phyloP scores from a whole-genome alignment of 495 filamentous ascomycete species.

The Talaromyces trachyspermus region DNA sequence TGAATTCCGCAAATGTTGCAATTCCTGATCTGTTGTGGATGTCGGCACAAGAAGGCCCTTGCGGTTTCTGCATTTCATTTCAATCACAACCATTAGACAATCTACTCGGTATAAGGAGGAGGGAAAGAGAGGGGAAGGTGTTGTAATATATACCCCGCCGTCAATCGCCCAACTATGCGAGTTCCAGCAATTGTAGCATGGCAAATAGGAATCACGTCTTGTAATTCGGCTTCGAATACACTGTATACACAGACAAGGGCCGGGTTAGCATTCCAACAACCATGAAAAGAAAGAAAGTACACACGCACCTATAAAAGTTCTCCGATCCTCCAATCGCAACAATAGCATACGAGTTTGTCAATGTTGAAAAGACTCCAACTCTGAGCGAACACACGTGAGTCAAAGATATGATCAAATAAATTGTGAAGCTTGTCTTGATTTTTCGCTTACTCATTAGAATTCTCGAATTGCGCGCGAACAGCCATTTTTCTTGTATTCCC shows the following conservation, averaged over 20 bases:
- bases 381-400: constrained; percentile 33
- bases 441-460: constrained; percentile 87
- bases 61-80: constrained; percentile 57
- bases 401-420: neutral
- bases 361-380: constrained; percentile 90
- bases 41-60: constrained; percentile 96
- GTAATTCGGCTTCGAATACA: constrained; percentile 93
- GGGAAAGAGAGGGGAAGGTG: neutral
- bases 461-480: constrained; percentile 89
- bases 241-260: constrained; percentile 18
- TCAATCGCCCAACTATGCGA: constrained; percentile 88
- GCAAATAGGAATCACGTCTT: constrained; percentile 96
- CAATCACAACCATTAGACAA: neutral
- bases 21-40: constrained; percentile 92
- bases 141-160: constrained; percentile 65
- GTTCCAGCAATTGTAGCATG: constrained; percentile 96
- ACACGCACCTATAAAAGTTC: constrained; percentile 82
- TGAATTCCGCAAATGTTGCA: constrained; percentile 91
- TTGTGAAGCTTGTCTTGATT: constrained; percentile 1
- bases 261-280: constrained; percentile 6
- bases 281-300: neutral
- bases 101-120: neutral
- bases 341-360: constrained; percentile 93
- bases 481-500: constrained; percentile 46
- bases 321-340: constrained; percentile 91